Evolutionary conservation across 306 rosid genomes (phyloP), one percentile per base, ranked within the genome.

Genomic region (Nissolia schottii): DNA sequence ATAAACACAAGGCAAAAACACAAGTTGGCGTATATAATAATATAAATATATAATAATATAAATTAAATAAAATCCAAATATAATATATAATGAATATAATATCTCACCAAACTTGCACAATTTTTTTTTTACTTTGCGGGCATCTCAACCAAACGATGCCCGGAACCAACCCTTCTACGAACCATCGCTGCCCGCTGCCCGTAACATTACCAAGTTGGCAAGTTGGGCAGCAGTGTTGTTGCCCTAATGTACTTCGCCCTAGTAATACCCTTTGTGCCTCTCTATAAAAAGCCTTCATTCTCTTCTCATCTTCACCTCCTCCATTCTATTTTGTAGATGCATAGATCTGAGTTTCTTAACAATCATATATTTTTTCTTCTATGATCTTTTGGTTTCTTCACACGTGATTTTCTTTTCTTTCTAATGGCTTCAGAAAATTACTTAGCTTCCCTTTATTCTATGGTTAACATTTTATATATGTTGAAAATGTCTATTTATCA

Each of bases 271-370:
- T 51, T 80, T 0, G 5, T 54, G 19, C 22, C 72, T 34, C 75
- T 60, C 32, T 78, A 82, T 81, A 82, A 64, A n/a, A 73, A 38
- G 0, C 67, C 65, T 73, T 15, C 40, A 2, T 24, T 63, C 64
- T 58, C 25, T 16, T n/a, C 0, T 19, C 25, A 25, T 5, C 11
- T 49, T 55, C 15, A 49, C 25, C 71, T 12, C 27, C 20, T 1
- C 0, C 32, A 25, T 38, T 43, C 11, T 43, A 0, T 31, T 56
- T 37, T n/a, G n/a, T n/a, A n/a, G n/a, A 1, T 4, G n/a, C 6
- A 6, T 61, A 8, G 12, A 41, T 75, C 35, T 64, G 11, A 19
- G 3, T 25, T 28, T 41, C 22, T 18, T 59, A 1, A 6, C 13
- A 27, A 0, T 5, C 16, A 56, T 4, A 22, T 20, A 13, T 55